Conservation (phyloP, 768 basidiomycete species). For the Gautieria morchelliformis region DNA sequence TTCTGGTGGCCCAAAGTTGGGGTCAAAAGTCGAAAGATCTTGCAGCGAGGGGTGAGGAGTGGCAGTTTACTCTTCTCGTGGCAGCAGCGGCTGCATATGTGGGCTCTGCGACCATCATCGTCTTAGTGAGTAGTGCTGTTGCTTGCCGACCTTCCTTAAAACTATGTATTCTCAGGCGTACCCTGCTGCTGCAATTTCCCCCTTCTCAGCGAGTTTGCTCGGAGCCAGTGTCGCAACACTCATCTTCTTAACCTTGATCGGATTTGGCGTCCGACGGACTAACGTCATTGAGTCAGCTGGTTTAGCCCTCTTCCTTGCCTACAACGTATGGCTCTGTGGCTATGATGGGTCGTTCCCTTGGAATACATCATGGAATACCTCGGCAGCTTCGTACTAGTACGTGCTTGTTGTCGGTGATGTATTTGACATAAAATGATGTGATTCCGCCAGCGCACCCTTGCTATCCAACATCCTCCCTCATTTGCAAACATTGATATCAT, state of each 20-base stretch:
- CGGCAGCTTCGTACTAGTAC: slow-evolving; percentile 63
- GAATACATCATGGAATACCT: slow-evolving; percentile 23
- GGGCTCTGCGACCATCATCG: slow-evolving; percentile 79
- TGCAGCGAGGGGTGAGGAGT: slow-evolving; percentile 61
- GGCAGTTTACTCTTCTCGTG: slow-evolving; percentile 70
- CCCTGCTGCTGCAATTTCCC: slow-evolving; percentile 72
- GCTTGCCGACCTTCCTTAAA: background rate
- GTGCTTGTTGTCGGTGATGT: slow-evolving; percentile 18
- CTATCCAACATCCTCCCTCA: slow-evolving; percentile 74
- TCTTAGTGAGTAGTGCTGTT: slow-evolving; percentile 42
- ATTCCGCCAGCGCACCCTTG: slow-evolving; percentile 49
- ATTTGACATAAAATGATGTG: background rate
- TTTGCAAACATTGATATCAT: slow-evolving; percentile 68
- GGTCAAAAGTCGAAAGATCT: slow-evolving; percentile 70
- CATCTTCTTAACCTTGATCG: slow-evolving; percentile 85
- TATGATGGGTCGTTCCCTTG: slow-evolving; percentile 66
- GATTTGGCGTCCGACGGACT: slow-evolving; percentile 78
- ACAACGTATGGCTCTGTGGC: slow-evolving; percentile 85
- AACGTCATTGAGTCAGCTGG: slow-evolving; percentile 90
- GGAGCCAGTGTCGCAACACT: slow-evolving; percentile 84
- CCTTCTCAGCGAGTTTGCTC: slow-evolving; percentile 80
- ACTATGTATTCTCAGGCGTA: slow-evolving; percentile 44
- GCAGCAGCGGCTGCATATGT: slow-evolving; percentile 74
- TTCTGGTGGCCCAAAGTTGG: slow-evolving; percentile 72
- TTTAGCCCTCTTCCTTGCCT: slow-evolving; percentile 80